Base-by-base conservation (phyloP, 352 stramenopile species). In the Phytophthora citricola region DNA sequence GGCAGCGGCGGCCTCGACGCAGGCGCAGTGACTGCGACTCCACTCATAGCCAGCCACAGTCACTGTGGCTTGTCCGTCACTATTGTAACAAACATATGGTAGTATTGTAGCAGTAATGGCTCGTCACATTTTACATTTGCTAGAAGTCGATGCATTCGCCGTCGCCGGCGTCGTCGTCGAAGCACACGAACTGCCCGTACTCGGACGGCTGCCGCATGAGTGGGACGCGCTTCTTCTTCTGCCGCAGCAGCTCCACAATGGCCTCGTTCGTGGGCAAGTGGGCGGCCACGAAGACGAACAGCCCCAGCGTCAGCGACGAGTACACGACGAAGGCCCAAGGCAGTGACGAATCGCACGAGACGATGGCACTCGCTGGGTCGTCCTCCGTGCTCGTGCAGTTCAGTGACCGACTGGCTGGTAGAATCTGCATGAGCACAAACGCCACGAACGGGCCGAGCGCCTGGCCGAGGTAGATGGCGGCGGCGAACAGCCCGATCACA, bases 161-260 rank as follows among this genome's bases (percentile, higher is more conserved):
- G 12, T 53, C 55, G 2, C 80, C 64, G 1, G 84, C 77, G 14
- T 92, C 79, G 9, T 90, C 83, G 69, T 92, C 83, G 39, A 92
- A 87, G 66, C 79, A 84, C 9, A 92, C 79, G 58, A 90, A 92
- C 63, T 90, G 81, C 5, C 83, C 83, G 68, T 92, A 90, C 65
- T 90, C 81, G 41, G 83, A 90, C 38, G 81, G 55, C 68, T 92
- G 81, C 12, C 81, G 75, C 59, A 73, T 76, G 32, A 90, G 63
- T 5, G 73, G 69, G 24, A 89, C 68, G 46, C 76, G 81, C 22
- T 72, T 78, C 10, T 57, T 63, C 39, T 72, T 83, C 36, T 75
- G 59, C 14, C 63, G 67, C 27, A 82, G 66, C 52, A 84, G 29
- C 50, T 75, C 68, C 1, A 68, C 74, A 26, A 68, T 78, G 39